A percentile compares a stretch with the other conserved stretches of the same genome.
phyloP scores from a whole-genome alignment of 768 basidiomycete species.

The Hortiboletus flavorubellus region DNA sequence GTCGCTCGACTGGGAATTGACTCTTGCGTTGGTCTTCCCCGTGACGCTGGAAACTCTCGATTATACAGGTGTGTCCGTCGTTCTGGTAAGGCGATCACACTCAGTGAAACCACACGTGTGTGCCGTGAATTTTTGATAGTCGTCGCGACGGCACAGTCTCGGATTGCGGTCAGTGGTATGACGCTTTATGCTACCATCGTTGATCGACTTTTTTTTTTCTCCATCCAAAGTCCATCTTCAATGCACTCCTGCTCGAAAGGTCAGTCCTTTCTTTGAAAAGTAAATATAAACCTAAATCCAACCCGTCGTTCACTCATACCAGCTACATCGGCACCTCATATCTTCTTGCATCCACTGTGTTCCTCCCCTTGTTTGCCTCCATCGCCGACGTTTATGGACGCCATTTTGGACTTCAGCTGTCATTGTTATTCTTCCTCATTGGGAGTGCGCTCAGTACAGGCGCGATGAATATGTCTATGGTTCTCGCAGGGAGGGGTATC shows the following conservation, averaged over 20 bases:
- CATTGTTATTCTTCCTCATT: constrained; percentile 43
- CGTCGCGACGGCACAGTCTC: constrained; percentile 50
- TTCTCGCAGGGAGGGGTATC: constrained; percentile 45
- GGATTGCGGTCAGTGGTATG: constrained; percentile 41
- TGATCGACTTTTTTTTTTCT: not conserved
- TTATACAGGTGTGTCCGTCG: constrained; percentile 21
- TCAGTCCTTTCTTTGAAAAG: not conserved
- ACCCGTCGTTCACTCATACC: not conserved
- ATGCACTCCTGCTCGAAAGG: constrained; percentile 28
- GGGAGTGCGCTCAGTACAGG: constrained; percentile 49
- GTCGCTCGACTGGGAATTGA: constrained; percentile 27
- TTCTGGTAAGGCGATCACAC: not conserved
- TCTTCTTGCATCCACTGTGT: constrained; percentile 49
- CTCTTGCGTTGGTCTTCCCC: constrained; percentile 39
- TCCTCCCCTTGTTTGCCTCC: constrained; percentile 49
- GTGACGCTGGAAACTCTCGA: constrained; percentile 39
- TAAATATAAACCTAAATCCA: not conserved
- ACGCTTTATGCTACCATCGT: not conserved
- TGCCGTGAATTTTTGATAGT: constrained; percentile 27
- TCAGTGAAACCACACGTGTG: not conserved
- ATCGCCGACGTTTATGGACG: constrained; percentile 51
- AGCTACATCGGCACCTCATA: constrained; percentile 52
- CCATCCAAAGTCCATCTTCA: constrained; percentile 24
- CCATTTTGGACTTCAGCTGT: constrained; percentile 44
- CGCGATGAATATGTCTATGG: constrained; percentile 41